Base-by-base conservation (phyloP, 179 eudicot genomes). In the Heliamphora pulchella region DNA sequence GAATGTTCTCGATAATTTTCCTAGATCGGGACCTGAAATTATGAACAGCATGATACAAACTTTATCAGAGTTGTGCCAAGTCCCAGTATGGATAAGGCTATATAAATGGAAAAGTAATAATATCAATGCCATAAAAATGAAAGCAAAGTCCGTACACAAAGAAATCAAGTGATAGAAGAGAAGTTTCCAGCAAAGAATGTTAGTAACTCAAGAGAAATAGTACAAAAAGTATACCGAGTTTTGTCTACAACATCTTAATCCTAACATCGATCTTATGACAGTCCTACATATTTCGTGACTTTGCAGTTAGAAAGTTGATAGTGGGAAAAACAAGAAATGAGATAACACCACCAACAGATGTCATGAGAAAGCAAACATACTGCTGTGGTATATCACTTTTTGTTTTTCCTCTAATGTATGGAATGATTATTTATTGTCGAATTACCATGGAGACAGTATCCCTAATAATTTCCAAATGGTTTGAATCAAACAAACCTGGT, bases 1-100 rank as follows among this genome's bases (percentile, higher is more conserved):
- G 69, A 46, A 91, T 86, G 73, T 87, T 87, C 81, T 91, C 93
- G 51, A 90, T 83, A 72, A 92, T 78, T 73, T 89, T 92, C 85
- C 87, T 85, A 48, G 92, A 85, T 57, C 88, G 86, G 59, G 94
- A 87, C 91, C 99, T 96, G 92, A 77, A 86, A 83, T 58, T 75
- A 72, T 68, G 83, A 79, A 78, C 41, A 58, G 64, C 1, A 46
- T n/a, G 67, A 9, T 79, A 74, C 20, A 41, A 44, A 74, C 4
- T 51, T 20, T 51, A 57, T 75, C 67, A 6, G 78, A 59, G 67
- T 22, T 4, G 55, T 1, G 78, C n/a, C 51, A 58, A 1, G 74
- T 46, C 59, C 54, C 67, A 75, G 17, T 59, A 50, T 15, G n/a
- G 7, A 31, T 22, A 41, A 39, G 59, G 41, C 53, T 43, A 48